Evolutionary conservation across 768 basidiomycete species (phyloP).

Genomic region (Brasilioporus rufonigricans): DNA sequence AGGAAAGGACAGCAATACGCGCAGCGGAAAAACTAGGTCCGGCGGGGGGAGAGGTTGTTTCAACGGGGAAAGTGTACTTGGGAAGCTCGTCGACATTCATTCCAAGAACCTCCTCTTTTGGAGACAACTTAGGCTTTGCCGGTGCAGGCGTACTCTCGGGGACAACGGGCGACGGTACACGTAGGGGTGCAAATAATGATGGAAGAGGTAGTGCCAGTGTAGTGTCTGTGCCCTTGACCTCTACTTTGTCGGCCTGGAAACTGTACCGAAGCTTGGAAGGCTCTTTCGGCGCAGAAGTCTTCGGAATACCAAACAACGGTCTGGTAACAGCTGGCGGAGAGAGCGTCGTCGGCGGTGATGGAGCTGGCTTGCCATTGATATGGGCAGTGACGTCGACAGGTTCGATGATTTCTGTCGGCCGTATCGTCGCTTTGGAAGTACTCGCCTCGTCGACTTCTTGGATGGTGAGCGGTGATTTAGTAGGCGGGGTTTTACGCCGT

Average conservation of each 20-base stretch:
- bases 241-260: conserved; percentile 55
- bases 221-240: conserved; percentile 22
- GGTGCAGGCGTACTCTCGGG: conserved; percentile 1
- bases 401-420: conserved; percentile 42
- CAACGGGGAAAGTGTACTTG: conserved; percentile 29
- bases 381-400: conserved; percentile 27
- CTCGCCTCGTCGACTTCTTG: conserved; percentile 37
- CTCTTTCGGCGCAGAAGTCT: conserved; percentile 63
- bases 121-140: conserved; percentile 24
- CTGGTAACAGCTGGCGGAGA: conserved; percentile 27
- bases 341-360: not conserved
- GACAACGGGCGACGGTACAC: not conserved
- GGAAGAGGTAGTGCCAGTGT: conserved; percentile 3
- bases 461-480: not conserved
- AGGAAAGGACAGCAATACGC: conserved; percentile 38
- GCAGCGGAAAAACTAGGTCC: conserved; percentile 23
- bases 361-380: conserved; percentile 14
- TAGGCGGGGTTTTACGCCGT: conserved; percentile 43
- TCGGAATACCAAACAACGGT: conserved; percentile 29
- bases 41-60: conserved; percentile 13
- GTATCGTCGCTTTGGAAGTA: conserved; percentile 16
- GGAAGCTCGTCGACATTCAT: conserved; percentile 35
- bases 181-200: conserved; percentile 32
- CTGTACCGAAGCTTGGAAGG: conserved; percentile 78
- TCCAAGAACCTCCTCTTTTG: conserved; percentile 28